phyloP scores from a whole-genome alignment of 2,329 filamentous ascomycete species.

The Talaromyces amestolkiae region DNA sequence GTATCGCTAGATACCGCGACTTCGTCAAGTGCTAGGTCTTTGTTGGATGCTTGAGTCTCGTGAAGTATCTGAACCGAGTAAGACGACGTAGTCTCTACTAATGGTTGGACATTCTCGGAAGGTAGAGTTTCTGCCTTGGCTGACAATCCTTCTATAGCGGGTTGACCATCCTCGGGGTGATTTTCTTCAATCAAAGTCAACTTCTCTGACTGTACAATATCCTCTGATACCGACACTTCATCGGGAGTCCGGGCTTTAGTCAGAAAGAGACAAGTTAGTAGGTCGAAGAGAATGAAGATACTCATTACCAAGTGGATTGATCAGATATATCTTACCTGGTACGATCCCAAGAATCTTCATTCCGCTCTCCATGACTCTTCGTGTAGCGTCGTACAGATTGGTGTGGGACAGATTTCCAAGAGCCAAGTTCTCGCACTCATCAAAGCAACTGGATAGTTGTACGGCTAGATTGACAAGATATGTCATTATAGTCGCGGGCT shows the following conservation, averaged over 20 bases:
- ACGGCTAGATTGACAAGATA: background rate
- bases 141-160: background rate
- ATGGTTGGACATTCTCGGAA: background rate
- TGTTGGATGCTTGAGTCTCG: background rate
- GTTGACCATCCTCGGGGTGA: background rate
- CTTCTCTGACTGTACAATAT: background rate
- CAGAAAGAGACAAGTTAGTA: background rate
- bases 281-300: background rate
- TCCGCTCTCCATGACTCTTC: background rate
- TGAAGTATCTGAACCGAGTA: background rate
- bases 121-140: background rate
- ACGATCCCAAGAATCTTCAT: slow-evolving; percentile 1
- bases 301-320: background rate
- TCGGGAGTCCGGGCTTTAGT: background rate
- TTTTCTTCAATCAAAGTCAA: background rate
- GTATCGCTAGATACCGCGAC: background rate
- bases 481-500: background rate
- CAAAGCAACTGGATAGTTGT: background rate
- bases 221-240: background rate
- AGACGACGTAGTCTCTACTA: background rate
- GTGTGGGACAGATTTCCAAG: background rate
- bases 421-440: background rate
- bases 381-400: background rate
- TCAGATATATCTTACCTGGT: background rate
- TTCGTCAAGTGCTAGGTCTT: background rate